Conservation (phyloP, 2,329 filamentous ascomycete species). For the Talaromyces islandicus region DNA sequence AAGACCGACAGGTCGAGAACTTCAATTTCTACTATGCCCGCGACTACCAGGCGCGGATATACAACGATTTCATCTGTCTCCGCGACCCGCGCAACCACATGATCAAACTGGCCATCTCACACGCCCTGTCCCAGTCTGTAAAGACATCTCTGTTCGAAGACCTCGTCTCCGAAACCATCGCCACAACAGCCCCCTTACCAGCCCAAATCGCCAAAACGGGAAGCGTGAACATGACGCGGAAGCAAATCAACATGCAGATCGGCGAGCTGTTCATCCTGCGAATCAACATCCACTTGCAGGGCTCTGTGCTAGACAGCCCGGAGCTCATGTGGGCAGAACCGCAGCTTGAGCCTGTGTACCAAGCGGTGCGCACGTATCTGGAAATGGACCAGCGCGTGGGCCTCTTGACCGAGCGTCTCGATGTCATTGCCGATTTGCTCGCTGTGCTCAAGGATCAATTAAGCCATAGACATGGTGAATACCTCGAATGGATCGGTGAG, state of each 20-base stretch:
- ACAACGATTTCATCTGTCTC: constrained; percentile 97
- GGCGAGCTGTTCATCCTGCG: constrained; percentile 95
- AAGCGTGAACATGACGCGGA: constrained; percentile 79
- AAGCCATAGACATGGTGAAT: constrained; percentile 86
- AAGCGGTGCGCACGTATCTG: constrained; percentile 88
- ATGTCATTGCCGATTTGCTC: constrained; percentile 88
- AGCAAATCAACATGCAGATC: constrained; percentile 98
- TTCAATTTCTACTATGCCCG: constrained; percentile 99
- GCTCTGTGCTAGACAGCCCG: constrained; percentile 90
- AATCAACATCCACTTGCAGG: constrained; percentile 97
- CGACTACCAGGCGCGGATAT: constrained; percentile 96
- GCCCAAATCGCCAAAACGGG: constrained; percentile 88
- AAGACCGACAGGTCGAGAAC: constrained; percentile 90
- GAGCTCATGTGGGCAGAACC: constrained; percentile 99
- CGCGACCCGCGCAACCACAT: constrained; percentile 95
- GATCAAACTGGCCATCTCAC: constrained; percentile 94
- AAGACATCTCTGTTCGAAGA: constrained; percentile 98
- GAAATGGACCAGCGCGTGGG: constrained; percentile 97
- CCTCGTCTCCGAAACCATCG: constrained; percentile 86
- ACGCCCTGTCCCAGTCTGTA: constrained; percentile 90
- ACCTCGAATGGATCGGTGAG: constrained; percentile 82
- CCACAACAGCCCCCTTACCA: constrained; percentile 87
- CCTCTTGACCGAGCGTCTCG: constrained; percentile 79
- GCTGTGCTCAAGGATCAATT: constrained; percentile 93
- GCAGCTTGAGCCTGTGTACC: constrained; percentile 91